Evolutionary conservation across 2,329 filamentous ascomycete species (phyloP).

Genomic region (Fusarium buxicola): DNA sequence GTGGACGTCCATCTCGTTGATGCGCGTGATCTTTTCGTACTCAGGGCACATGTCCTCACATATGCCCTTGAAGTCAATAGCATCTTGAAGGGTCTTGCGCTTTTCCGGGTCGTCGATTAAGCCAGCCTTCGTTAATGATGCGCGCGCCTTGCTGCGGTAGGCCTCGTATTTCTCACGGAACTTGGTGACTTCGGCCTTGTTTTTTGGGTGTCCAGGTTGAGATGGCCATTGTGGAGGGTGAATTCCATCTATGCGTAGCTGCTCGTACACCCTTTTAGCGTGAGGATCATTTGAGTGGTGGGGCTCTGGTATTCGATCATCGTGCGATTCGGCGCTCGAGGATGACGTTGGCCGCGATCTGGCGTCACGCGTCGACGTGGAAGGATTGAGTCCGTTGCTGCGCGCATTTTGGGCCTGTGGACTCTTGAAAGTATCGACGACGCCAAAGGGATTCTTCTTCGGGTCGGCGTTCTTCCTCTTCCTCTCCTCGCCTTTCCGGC

Average conservation of each 20-base stretch:
- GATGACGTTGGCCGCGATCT: conserved; percentile 44
- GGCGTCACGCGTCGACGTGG: conserved; percentile 32
- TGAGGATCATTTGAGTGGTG: conserved; percentile 52
- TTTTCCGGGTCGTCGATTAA: conserved; percentile 74
- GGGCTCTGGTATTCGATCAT: conserved; percentile 33
- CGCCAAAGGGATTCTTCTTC: conserved; percentile 34
- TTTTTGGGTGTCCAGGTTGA: conserved; percentile 64
- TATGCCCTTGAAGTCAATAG: conserved; percentile 74
- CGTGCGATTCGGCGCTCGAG: conserved; percentile 39
- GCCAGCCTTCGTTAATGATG: conserved; percentile 67
- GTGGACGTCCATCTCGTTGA: conserved; percentile 70
- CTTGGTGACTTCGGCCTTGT: conserved; percentile 63
- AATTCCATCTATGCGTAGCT: conserved; percentile 66
- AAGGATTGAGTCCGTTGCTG: conserved; percentile 35
- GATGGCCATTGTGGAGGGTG: conserved; percentile 66
- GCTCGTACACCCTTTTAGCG: conserved; percentile 63
- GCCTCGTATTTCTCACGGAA: conserved; percentile 67
- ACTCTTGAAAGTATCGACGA: conserved; percentile 28
- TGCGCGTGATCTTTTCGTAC: conserved; percentile 72
- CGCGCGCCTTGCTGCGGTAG: conserved; percentile 68
- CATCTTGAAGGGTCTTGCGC: conserved; percentile 70
- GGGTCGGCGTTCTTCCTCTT: conserved; percentile 40
- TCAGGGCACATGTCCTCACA: conserved; percentile 78
- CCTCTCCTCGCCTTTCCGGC: conserved; percentile 41
- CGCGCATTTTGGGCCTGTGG: conserved; percentile 24